Base-by-base conservation (phyloP, 78 protist species). In the Pigoraptor vietnamica region DNA sequence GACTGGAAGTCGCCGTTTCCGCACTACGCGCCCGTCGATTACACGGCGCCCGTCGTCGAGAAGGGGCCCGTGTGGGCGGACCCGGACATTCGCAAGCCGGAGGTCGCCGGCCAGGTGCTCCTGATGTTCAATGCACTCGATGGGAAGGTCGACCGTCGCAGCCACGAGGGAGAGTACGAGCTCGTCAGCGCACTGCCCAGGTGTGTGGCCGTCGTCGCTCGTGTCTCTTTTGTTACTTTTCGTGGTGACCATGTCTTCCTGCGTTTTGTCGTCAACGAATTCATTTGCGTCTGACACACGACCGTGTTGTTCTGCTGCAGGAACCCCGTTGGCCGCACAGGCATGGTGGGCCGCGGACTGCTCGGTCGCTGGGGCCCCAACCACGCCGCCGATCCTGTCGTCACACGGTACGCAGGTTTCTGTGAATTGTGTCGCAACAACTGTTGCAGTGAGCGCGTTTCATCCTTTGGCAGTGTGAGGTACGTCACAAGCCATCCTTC, bases 311-410 rank as follows among this genome's bases (percentile, higher is more conserved):
- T 81, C 14, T 48, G 67, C 48, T 35, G 89, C 89, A 86, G 89
- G 29, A 92, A 92, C 90, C 90, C 89, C 24, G 6, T 1, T 0
- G 94, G 94, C 36, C 94, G 94, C 23, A 92, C 94, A 24, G 94
- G 94, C 10, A n/a, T 89, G 36, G 10, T 21, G 0, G 94, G 94
- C 24, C 94, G 94, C 90, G 94, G 94, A 1, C 90, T 81, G 48
- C 91, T 92, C 1, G 93, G 93, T 32, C 40, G 87, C 1, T 88
- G 88, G 86, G 93, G 93, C 21, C 90, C 93, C 40, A 92, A 92
- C 40, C 94, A 92, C 23, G 94, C 94, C 0, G 93, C 93, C 0
- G 93, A 92, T 88, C 93, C 93, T 24, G 29, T 92, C 23, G 91
- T 92, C 0, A n/a, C 91, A 35, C 87, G 93, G 67, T 48, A 48